Evolutionary conservation across 371 early-diverging fungal genomes (phyloP).

Genomic region (Chytridiales sp.): DNA sequence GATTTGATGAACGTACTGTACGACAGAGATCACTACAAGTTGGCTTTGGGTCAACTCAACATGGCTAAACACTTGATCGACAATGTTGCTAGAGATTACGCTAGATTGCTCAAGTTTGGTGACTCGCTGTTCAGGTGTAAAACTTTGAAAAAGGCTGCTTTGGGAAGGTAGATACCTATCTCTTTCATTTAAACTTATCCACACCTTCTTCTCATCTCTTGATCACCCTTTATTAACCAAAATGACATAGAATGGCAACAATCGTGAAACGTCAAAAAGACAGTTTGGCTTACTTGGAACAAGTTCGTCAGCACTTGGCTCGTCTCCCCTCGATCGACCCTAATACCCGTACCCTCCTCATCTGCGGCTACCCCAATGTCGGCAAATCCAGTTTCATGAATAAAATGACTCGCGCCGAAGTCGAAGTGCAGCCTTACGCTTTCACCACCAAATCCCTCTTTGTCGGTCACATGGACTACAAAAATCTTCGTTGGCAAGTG

Average conservation of each 20-base stretch:
- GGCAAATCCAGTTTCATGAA: slow-evolving; percentile 99
- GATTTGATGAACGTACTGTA: slow-evolving; percentile 99
- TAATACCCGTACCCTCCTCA: slow-evolving; percentile 96
- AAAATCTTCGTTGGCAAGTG: slow-evolving; percentile 99
- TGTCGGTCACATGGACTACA: slow-evolving; percentile 99
- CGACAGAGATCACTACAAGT: slow-evolving; percentile 99
- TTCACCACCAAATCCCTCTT: slow-evolving; percentile 99
- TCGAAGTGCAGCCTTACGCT: slow-evolving; percentile 99
- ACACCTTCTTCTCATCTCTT: neutral
- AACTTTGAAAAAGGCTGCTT: slow-evolving; percentile 98
- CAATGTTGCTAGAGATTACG: slow-evolving; percentile 97
- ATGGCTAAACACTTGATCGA: slow-evolving; percentile 95
- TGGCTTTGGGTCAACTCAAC: slow-evolving; percentile 99
- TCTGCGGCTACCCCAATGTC: slow-evolving; percentile 99
- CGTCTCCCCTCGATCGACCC: slow-evolving; percentile 99
- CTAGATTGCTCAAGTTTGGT: slow-evolving; percentile 98
- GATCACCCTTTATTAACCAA: too few relatives aligned
- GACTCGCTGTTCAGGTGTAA: slow-evolving; percentile 99
- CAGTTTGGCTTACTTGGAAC: slow-evolving; percentile 97
- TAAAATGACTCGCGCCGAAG: slow-evolving; percentile 99
- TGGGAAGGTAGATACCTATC: slow-evolving; percentile 60
- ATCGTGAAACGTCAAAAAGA: slow-evolving; percentile 99
- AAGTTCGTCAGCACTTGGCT: slow-evolving; percentile 98
- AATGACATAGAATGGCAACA: slow-evolving; percentile 98
- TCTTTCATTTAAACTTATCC: neutral